phyloP scores from a whole-genome alignment of 2,329 filamentous ascomycete species.

The Rhexocercosporidium sp. region DNA sequence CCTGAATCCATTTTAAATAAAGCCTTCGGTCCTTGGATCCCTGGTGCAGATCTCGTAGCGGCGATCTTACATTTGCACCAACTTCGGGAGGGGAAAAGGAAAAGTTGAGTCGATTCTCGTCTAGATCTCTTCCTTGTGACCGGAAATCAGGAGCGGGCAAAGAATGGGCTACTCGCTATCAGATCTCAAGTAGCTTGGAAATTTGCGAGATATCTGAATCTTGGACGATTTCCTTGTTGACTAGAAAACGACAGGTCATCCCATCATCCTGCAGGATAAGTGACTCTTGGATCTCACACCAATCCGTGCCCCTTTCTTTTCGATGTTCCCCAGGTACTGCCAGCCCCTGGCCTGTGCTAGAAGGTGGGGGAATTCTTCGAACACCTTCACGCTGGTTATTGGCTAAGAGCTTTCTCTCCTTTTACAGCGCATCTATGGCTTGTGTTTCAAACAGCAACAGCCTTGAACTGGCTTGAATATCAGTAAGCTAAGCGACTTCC shows the following conservation, averaged over 20 bases:
- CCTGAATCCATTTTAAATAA: not conserved
- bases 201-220: no score
- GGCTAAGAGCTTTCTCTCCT: not conserved
- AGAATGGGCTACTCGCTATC: not conserved
- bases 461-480: not conserved
- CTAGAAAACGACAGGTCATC: constrained; percentile 18
- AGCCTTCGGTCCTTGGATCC: not conserved
- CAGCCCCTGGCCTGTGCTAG: not conserved
- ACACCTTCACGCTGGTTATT: not conserved
- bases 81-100: not conserved
- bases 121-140: not conserved
- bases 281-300: constrained; percentile 22
- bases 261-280: constrained; percentile 10
- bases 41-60: constrained; percentile 2
- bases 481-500: not conserved
- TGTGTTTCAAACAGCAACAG: not conserved
- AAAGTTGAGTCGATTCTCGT: not conserved
- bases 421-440: not conserved
- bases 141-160: not conserved
- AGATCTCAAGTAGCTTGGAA: not conserved
- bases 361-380: not conserved
- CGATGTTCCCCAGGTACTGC: not conserved
- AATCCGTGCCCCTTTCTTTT: constrained; percentile 17
- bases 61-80: not conserved
- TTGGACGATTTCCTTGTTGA: not conserved